Base-by-base conservation (phyloP, 2,329 filamentous ascomycete genomes). In the Cladophialophora chaetospira region DNA sequence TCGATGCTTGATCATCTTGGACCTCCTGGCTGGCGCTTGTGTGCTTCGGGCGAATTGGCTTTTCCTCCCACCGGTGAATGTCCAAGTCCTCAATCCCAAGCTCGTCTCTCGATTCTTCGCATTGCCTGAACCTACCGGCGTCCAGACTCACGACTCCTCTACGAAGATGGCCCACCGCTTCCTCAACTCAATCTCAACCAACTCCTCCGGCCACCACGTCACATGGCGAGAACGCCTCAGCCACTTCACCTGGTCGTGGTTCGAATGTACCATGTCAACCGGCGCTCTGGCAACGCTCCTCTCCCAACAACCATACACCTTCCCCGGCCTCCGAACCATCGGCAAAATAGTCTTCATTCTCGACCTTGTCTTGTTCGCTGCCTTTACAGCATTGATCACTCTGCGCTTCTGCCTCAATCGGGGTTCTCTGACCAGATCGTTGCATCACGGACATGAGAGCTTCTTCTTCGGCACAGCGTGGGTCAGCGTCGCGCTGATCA, bases 241-340 rank as follows among this genome's bases (percentile, higher is more conserved):
- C n/a, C 56, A 58, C 28, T 55, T 58, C 45, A 58, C 56, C 33
- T 58, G 84, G 86, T 84, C 84, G 17, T 90, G 87, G 87, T 92
- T 86, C 71, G 87, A 86, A 1, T 75, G 84, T 23, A 86, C 86
- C 1, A 91, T 91, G 88, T 87, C 85, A 48, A 89, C 87, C 0
- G 88, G 88, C 28, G 86, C 86, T 0, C 71, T 91, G 2, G 82
- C 87, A 0, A 71, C 86, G 3, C 77, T 91, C n/a, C 77, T 91
- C 42, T 76, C 77, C 42, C 78, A 79, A 3, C 75, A 75, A 10
- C 88, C 88, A 4, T 82, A 84, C 64, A 73, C 77, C 54, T 92
- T 91, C 68, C 67, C 73, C 0, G 87, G 87, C 0, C 73, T 90
- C 1, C 69, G 71, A 4, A 79, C 81, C 4, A 86, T 91, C 48